phyloP scores from a whole-genome alignment of 768 basidiomycete genomes.

The Auricularia heimuer region DNA sequence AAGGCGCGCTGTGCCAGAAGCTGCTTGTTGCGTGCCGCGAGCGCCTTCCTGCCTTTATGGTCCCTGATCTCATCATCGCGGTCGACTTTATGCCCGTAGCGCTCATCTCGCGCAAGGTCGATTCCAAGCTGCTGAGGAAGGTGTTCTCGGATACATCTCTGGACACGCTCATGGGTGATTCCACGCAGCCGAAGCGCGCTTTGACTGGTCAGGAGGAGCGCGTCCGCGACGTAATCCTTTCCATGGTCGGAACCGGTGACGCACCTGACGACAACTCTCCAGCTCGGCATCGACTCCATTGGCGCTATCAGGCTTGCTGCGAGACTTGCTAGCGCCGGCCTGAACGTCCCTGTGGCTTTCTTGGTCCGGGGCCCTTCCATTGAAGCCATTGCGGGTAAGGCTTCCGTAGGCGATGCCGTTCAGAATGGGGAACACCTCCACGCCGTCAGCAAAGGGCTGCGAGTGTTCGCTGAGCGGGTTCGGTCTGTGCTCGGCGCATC shows the following conservation, averaged over 20 bases:
- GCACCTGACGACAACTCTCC: neutral
- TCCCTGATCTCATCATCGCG: slow-evolving; percentile 39
- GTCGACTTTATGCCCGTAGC: slow-evolving; percentile 39
- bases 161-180: slow-evolving; percentile 11
- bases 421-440: neutral
- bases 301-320: neutral
- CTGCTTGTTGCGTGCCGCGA: slow-evolving; percentile 26
- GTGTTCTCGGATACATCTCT: slow-evolving; percentile 19
- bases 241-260: neutral
- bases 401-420: neutral
- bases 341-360: neutral
- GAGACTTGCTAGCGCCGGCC: neutral
- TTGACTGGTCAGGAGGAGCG: neutral
- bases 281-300: neutral
- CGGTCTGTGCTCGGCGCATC: too few species aligned
- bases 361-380: neutral
- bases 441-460: neutral
- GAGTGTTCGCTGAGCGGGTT: too few species aligned
- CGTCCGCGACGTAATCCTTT: neutral
- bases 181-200: neutral
- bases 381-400: neutral
- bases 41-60: slow-evolving; percentile 41
- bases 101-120: slow-evolving; percentile 25
- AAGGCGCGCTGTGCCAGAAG: slow-evolving; percentile 21
- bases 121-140: slow-evolving; percentile 19